Base-by-base conservation (phyloP, 805 yeast species). In the Yarrowia sp. region DNA sequence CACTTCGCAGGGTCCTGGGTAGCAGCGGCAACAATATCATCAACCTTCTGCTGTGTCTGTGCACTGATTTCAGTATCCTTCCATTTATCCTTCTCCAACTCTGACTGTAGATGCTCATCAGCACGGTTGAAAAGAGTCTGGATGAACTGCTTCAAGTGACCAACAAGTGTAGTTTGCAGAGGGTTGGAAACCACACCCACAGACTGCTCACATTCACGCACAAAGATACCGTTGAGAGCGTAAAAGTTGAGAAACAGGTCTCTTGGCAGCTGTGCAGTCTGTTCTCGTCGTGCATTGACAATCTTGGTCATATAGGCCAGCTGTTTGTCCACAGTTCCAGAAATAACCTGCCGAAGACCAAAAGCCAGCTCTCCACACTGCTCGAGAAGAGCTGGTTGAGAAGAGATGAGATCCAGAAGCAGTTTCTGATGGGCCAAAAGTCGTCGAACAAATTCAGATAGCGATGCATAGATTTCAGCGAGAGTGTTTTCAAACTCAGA, bases 121-220 rank as follows among this genome's bases (percentile, higher is more conserved):
- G 84, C 80, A 15, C 80, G 79, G 58, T 82, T 81, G 70, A 89
- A 92, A 72, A 84, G 83, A 39, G 85, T 79, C 38, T 80, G 79
- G 43, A 86, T 78, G 74, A 85, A 92, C 67, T 84, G 82, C 69
- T 83, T 86, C 4, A 89, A 82, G 70, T 91, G 97, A 39, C 83
- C 82, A n/a, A 83, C 84, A 15, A 92, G 77, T 73, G 87, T 84
- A 68, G 87, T 91, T 65, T 88, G 85, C 36, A 94, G 78, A n/a
- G 85, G 87, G 34, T 86, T 82, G 14, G 83, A 76, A 9, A 84
- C 82, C 68, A 83, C 85, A 0, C 96, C 97, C 5, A 92, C 87
- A 5, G 93, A 84, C 14, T 86, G 81, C 76, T 95, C 98, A 76
- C 97, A 91, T 74, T 92, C 97, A 58, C 85, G 85, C 49, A 92